Evolutionary conservation across 371 early-diverging fungal genomes (phyloP).

Genomic region (Saksenaea vasiformis): DNA sequence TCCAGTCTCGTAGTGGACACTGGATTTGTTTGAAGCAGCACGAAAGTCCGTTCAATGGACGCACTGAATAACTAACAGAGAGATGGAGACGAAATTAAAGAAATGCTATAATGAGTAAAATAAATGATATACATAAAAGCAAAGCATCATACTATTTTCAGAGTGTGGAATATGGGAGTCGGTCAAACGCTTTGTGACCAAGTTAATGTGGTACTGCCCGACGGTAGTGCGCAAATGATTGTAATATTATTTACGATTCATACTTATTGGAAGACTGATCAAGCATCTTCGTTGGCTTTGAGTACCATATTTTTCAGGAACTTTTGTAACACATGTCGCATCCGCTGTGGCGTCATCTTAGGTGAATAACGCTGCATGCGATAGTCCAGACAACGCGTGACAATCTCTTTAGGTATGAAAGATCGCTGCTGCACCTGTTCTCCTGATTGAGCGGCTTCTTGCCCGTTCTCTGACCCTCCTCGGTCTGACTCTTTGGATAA

Average conservation of each 20-base stretch:
- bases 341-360: conserved; percentile 47
- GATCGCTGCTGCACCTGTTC: conserved; percentile 16
- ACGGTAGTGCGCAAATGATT: neutral
- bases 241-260: neutral
- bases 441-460: conserved; percentile 11
- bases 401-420: conserved; percentile 42
- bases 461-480: neutral
- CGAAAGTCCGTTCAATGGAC: too few species aligned
- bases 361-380: conserved; percentile 47
- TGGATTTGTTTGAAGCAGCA: too few species aligned
- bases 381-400: conserved; percentile 47
- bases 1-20: too few species aligned
- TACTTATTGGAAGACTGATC: neutral
- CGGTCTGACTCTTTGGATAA: conserved; percentile 25
- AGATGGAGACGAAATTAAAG: too few species aligned
- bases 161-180: too few species aligned
- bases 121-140: too few species aligned
- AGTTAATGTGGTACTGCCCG: too few species aligned
- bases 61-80: too few species aligned
- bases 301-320: conserved; percentile 52
- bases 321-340: conserved; percentile 50
- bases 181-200: too few species aligned
- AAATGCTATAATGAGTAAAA: too few species aligned
- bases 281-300: conserved; percentile 42
- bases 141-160: too few species aligned